Conservation (phyloP, 2,329 filamentous ascomycete species). For the Colletotrichum acutatum region DNA sequence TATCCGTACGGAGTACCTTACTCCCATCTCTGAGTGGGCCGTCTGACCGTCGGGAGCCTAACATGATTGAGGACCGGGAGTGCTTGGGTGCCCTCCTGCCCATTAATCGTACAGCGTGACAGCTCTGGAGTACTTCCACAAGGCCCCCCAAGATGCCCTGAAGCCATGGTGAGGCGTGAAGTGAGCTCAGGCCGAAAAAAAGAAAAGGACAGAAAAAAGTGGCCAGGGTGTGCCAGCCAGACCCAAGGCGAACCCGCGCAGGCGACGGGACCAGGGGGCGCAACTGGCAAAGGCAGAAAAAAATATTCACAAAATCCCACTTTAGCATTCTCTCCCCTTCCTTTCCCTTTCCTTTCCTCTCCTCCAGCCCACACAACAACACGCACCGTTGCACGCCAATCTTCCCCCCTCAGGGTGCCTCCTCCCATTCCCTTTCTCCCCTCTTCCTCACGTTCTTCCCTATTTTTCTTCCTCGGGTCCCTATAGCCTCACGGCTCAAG, state of each 20-base stretch:
- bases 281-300: conserved; percentile 26
- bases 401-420: conserved; percentile 51
- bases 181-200: conserved; percentile 5
- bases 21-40: background rate
- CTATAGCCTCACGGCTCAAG: conserved; percentile 38
- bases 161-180: background rate
- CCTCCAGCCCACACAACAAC: conserved; percentile 38
- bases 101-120: background rate
- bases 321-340: conserved; percentile 32
- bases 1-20: background rate
- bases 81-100: too few relatives aligned
- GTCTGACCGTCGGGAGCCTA: background rate
- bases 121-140: background rate
- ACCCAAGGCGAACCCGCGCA: conserved; percentile 30
- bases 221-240: conserved; percentile 21
- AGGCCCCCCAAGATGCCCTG: background rate
- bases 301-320: conserved; percentile 37
- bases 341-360: conserved; percentile 31
- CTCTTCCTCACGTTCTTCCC: conserved; percentile 43
- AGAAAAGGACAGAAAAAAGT: conserved; percentile 7
- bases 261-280: conserved; percentile 11
- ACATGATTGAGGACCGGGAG: too few relatives aligned
- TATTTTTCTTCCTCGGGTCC: conserved; percentile 47
- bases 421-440: conserved; percentile 42
- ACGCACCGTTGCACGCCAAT: conserved; percentile 59